These are phyloP conservation scores for Selaginella moellendorffii DNA, from an alignment of 75 land plant genomes.

Conservation along the genomic window DNA sequence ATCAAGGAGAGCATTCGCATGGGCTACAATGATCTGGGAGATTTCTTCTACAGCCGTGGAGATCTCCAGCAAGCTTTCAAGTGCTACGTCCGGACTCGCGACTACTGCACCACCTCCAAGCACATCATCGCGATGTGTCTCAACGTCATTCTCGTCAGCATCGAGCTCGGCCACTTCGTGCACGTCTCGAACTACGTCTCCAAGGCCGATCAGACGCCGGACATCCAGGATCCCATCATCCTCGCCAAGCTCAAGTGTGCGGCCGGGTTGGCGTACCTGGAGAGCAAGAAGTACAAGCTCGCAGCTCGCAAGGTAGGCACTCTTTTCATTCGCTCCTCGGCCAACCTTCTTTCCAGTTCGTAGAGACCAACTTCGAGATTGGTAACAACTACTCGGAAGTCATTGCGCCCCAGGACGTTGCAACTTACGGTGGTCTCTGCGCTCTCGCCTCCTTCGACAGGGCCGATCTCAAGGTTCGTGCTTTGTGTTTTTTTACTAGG, in stretches of 20 bases:
- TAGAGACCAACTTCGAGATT: neutral
- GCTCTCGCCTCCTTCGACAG: slow-evolving; percentile 4
- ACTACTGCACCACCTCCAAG: slow-evolving; percentile 23
- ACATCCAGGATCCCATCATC: neutral
- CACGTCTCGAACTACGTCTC: slow-evolving; percentile 4
- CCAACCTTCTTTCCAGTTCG: neutral
- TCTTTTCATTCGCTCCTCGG: too few relatives aligned
- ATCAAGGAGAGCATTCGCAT: slow-evolving; percentile 97
- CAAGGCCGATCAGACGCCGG: slow-evolving; percentile 4
- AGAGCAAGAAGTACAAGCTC: slow-evolving; percentile 3
- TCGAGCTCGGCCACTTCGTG: slow-evolving; percentile 5
- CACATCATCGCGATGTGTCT: slow-evolving; percentile 8
- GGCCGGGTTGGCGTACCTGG: neutral
- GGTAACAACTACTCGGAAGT: slow-evolving; percentile 8
- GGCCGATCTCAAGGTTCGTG: neutral
- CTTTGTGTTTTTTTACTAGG: neutral
- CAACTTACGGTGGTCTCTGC: slow-evolving; percentile 3
- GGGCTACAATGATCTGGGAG: slow-evolving; percentile 96
- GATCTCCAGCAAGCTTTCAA: slow-evolving; percentile 79
- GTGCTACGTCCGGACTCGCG: slow-evolving; percentile 78
- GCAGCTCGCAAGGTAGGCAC: slow-evolving; percentile 3
- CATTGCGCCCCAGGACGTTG: slow-evolving; percentile 8
- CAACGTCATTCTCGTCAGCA: slow-evolving; percentile 5
- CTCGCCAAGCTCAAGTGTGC: slow-evolving; percentile 9
- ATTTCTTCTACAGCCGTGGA: slow-evolving; percentile 83